Percentiles rank a stretch among this genome's conserved stretches.
phyloP scores from a whole-genome alignment of 306 rosid genomes.

The Bauhinia variegata region DNA sequence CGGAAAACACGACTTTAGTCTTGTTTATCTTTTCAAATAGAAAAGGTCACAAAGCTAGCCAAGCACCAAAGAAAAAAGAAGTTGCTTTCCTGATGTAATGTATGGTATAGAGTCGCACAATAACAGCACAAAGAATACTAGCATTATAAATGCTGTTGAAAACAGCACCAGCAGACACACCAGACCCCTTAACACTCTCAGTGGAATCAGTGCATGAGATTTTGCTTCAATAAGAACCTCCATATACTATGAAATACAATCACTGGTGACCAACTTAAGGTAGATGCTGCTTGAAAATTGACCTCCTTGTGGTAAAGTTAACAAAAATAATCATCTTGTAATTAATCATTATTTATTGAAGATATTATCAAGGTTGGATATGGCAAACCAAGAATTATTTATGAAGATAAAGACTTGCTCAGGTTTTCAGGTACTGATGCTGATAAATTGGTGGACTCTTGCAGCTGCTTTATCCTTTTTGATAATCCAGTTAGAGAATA shows the following conservation, averaged over 20 bases:
- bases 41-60: constrained; percentile 87
- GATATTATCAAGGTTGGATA: constrained; percentile 14
- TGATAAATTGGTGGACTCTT: constrained; percentile 17
- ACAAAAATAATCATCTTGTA: neutral
- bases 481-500: constrained; percentile 24
- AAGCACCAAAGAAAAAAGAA: constrained; percentile 70
- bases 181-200: constrained; percentile 61
- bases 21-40: constrained; percentile 77
- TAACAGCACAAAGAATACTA: constrained; percentile 62
- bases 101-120: constrained; percentile 61
- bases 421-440: constrained; percentile 27
- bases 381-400: neutral
- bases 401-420: neutral
- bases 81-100: constrained; percentile 68
- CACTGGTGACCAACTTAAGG: constrained; percentile 18
- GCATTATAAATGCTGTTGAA: constrained; percentile 71
- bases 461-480: constrained; percentile 18
- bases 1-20: constrained; percentile 73
- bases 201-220: constrained; percentile 44
- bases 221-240: constrained; percentile 46
- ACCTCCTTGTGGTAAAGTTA: constrained; percentile 31
- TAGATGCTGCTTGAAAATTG: constrained; percentile 33
- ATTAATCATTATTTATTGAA: constrained; percentile 7
- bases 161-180: constrained; percentile 63
- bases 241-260: constrained; percentile 48